Conservation (phyloP, 1,139 yeast genomes). For the Casaregolazyma lundiana region DNA sequence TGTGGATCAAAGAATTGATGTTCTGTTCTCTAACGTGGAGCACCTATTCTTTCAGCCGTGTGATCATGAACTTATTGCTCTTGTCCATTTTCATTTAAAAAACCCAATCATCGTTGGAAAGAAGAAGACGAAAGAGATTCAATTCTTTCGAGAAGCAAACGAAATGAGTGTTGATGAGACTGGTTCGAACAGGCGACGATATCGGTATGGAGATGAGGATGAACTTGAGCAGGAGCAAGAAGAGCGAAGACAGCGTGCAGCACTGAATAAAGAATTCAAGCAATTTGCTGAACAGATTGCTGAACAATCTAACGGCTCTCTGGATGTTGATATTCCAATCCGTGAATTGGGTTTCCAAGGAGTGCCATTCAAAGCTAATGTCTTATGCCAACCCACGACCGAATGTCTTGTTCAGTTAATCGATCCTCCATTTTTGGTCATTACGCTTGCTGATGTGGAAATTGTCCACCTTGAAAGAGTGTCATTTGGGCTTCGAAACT, state of each 20-base stretch:
- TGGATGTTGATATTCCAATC: constrained; percentile 91
- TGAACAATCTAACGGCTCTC: constrained; percentile 64
- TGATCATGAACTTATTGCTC: constrained; percentile 87
- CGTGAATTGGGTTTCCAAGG: constrained; percentile 96
- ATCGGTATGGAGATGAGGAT: constrained; percentile 96
- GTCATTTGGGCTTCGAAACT: constrained; percentile 93
- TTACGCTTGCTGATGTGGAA: constrained; percentile 88
- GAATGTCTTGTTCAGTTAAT: constrained; percentile 91
- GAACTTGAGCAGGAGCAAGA: constrained; percentile 98
- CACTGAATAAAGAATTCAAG: constrained; percentile 88
- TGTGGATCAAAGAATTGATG: constrained; percentile 81
- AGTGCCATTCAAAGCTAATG: constrained; percentile 94
- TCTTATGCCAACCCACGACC: constrained; percentile 93
- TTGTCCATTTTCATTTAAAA: constrained; percentile 88
- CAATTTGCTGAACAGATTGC: constrained; percentile 86
- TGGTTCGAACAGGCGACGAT: constrained; percentile 62
- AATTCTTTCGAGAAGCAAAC: constrained; percentile 93
- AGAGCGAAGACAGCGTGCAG: constrained; percentile 87
- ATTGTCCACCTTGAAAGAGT: constrained; percentile 95
- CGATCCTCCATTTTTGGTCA: constrained; percentile 92
- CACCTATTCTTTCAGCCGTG: constrained; percentile 95
- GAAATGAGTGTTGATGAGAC: constrained; percentile 98
- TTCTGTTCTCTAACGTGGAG: constrained; percentile 83
- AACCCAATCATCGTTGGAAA: constrained; percentile 94
- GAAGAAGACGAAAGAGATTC: constrained; percentile 91